Percentiles rank a stretch among this genome's conserved stretches.
phyloP scores from a whole-genome alignment of 495 filamentous ascomycete species.

The Tuber melanosporum region DNA sequence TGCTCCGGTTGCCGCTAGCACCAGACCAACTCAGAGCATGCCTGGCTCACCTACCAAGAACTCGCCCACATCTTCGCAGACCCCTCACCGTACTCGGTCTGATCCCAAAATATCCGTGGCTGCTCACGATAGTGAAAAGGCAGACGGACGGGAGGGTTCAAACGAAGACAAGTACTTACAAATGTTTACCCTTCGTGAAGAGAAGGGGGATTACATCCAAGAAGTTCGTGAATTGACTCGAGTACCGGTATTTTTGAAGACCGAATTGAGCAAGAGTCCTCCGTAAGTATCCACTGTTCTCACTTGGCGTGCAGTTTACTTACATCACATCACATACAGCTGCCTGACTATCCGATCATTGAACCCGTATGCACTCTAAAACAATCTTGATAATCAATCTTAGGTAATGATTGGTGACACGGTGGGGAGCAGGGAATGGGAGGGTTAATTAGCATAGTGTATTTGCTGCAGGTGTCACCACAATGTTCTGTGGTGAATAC shows the following conservation, averaged over 20 bases:
- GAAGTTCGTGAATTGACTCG: conserved; percentile 96
- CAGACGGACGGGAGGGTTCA: conserved; percentile 51
- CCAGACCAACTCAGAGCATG: conserved; percentile 89
- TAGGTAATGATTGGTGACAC: neutral
- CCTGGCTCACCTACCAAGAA: conserved; percentile 84
- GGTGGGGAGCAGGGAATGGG: neutral
- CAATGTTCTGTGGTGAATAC: neutral
- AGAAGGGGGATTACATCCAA: conserved; percentile 92
- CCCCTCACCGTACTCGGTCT: conserved; percentile 79
- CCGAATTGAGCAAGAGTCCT: conserved; percentile 95
- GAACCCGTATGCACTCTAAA: conserved; percentile 87
- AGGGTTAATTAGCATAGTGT: neutral
- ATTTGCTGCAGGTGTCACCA: neutral
- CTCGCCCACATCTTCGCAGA: conserved; percentile 57
- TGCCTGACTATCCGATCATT: conserved; percentile 96
- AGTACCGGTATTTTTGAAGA: conserved; percentile 94
- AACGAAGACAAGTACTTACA: conserved; percentile 96
- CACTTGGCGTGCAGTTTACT: conserved; percentile 30
- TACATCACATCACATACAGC: conserved; percentile 50
- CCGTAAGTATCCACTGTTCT: conserved; percentile 61
- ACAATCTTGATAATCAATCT: neutral
- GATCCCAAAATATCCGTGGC: conserved; percentile 81
- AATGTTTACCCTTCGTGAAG: conserved; percentile 82
- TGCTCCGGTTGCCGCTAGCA: conserved; percentile 28
- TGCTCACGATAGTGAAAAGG: conserved; percentile 64